Conservation (phyloP, 108 stramenopile genomes). For the Bacterosira constricta region DNA sequence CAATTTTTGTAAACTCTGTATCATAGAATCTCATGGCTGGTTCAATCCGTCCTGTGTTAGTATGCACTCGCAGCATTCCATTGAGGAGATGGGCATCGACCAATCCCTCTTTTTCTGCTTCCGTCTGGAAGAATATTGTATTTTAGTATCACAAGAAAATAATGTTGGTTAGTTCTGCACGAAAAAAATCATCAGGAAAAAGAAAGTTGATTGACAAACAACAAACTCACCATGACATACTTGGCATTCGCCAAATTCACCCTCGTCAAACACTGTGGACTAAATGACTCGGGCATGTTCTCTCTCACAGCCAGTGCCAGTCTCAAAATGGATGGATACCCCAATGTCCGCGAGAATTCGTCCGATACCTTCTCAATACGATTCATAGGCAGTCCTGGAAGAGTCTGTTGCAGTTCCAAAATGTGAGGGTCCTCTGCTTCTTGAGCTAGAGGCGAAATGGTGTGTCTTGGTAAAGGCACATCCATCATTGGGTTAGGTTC, state of each 20-base stretch:
- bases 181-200: not conserved
- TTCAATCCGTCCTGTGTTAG: slow-evolving; percentile 63
- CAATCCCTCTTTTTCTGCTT: slow-evolving; percentile 66
- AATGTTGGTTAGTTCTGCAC: no score
- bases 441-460: slow-evolving; percentile 7
- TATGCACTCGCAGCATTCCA: slow-evolving; percentile 68
- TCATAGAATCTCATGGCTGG: slow-evolving; percentile 67
- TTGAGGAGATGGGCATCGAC: slow-evolving; percentile 76
- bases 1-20: slow-evolving; percentile 54
- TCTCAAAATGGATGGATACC: slow-evolving; percentile 73
- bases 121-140: not conserved
- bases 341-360: slow-evolving; percentile 62
- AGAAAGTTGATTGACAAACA: not conserved
- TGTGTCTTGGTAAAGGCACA: slow-evolving; percentile 20
- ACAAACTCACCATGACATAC: slow-evolving; percentile 47
- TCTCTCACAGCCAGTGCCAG: slow-evolving; percentile 75
- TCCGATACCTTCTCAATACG: slow-evolving; percentile 62
- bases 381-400: slow-evolving; percentile 69
- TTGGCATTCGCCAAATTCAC: slow-evolving; percentile 68
- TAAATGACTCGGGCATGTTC: slow-evolving; percentile 76
- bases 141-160: no score
- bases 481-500: slow-evolving; percentile 10
- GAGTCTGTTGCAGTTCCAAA: slow-evolving; percentile 52
- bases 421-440: slow-evolving; percentile 40
- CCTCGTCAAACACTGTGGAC: slow-evolving; percentile 55